Conservation (phyloP, 345 rosid genomes). For the Gossypium longicalyx region DNA sequence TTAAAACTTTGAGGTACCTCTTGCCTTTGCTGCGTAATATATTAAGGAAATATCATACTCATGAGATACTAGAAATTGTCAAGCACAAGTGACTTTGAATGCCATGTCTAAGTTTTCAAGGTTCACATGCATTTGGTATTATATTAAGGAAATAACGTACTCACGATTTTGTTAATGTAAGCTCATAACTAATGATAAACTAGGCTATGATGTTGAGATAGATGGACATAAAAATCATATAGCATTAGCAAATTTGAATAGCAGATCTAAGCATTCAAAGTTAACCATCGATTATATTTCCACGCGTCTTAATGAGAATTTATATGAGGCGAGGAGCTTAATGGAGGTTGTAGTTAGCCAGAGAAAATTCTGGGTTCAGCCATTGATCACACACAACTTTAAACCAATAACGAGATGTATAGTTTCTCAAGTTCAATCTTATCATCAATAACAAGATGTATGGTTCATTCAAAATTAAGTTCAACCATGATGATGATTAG, state of each 20-base stretch:
- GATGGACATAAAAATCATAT: neutral
- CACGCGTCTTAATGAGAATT: neutral
- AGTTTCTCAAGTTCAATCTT: neutral
- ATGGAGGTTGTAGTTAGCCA: neutral
- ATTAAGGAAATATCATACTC: constrained; percentile 7
- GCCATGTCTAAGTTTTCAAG: too few relatives aligned
- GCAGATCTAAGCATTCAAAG: neutral
- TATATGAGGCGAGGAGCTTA: neutral
- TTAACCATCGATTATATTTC: neutral
- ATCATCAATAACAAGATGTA: neutral
- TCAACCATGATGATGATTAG: neutral
- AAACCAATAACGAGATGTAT: neutral
- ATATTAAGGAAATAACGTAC: neutral
- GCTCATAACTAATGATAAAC: neutral
- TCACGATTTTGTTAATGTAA: neutral
- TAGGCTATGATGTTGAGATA: neutral
- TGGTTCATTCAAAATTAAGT: neutral
- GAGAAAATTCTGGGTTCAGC: neutral
- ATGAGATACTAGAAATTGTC: neutral
- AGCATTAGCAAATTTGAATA: neutral
- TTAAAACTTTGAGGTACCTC: constrained; percentile 66
- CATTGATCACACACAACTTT: neutral
- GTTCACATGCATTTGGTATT: too few relatives aligned
- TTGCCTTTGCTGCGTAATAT: constrained; percentile 59
- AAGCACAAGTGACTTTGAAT: too few relatives aligned